Base-by-base conservation (phyloP, 176 grass and related monocot genomes). In the Phoenix roebelenii region DNA sequence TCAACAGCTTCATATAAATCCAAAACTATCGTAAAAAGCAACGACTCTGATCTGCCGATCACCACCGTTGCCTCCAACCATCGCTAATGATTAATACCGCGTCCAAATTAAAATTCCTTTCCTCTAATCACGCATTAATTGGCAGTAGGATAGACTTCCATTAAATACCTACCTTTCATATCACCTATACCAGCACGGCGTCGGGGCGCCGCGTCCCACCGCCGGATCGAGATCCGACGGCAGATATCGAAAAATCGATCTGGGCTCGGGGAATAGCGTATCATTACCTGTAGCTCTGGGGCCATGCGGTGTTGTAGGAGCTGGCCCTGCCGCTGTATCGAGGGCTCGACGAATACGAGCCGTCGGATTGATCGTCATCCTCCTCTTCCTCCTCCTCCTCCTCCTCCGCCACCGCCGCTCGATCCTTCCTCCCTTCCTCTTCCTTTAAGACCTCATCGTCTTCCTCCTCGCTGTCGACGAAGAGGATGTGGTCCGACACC, bases 241-340 rank as follows among this genome's bases (percentile, higher is more conserved):
- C 20, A 18, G 12, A 51, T 14, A 51, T 28, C 9, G 16, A 49
- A 10, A 52, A 35, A 7, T 35, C 32, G 32, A 7, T 35, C 16
- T 30, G 4, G 49, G 25, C 3, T 28, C 4, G 25, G 25, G 25
- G 25, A 28, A 28, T 3, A 4, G 25, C 4, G 25, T 4, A 4
- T 28, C 3, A 4, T 4, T 28, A 28, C 90, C 90, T 95, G 92
- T 97, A 97, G 57, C 92, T 97, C 78, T 90, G 92, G 58, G 87
- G 92, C 92, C 84, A 91, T 61, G 81, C 77, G 22, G 87, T 80
- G 61, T 73, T 78, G 78, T 97, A 91, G 22, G 87, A 97, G 75
- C 60, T 79, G 3, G 78, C 81, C 63, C 71, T 82, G 80, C 83
- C 77, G 3, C 63, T 5, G 25, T 28, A 64, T 0, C 32, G 62